These are phyloP conservation scores for Penicillium pancosmium DNA, from an alignment of 495 filamentous ascomycete genomes.

Conservation along the genomic window DNA sequence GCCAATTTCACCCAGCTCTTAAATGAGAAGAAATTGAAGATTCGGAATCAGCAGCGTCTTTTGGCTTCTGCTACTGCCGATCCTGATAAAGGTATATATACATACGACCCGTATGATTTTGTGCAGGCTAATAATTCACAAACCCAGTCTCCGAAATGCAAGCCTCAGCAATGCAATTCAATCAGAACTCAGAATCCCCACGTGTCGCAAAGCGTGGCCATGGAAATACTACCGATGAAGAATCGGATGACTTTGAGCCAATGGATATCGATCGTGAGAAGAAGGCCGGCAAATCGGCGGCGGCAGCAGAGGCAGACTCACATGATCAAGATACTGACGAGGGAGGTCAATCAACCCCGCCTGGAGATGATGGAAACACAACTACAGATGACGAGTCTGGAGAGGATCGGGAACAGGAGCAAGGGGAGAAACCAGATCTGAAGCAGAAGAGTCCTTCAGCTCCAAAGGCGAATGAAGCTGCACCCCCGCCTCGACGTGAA, in stretches of 20 bases:
- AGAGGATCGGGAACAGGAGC: neutral
- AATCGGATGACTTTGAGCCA: conserved; percentile 57
- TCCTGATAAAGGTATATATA: conserved; percentile 41
- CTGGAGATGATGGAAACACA: conserved; percentile 43
- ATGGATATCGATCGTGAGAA: conserved; percentile 58
- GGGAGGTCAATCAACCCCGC: conserved; percentile 39
- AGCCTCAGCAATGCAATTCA: conserved; percentile 16
- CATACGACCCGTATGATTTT: neutral
- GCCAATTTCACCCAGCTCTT: conserved; percentile 71
- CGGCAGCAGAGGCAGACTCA: neutral
- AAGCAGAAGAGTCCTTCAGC: conserved; percentile 11
- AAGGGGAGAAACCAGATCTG: neutral
- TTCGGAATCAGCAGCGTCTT: conserved; percentile 76
- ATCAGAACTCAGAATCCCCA: conserved; percentile 9
- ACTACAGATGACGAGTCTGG: conserved; percentile 38
- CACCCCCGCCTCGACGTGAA: conserved; percentile 37
- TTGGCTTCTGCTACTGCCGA: conserved; percentile 63
- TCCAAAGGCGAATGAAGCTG: conserved; percentile 18
- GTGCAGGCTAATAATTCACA: neutral
- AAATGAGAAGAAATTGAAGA: conserved; percentile 92
- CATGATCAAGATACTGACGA: conserved; percentile 43
- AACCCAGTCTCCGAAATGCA: conserved; percentile 34
- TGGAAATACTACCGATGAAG: conserved; percentile 33
- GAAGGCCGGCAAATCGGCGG: conserved; percentile 16
- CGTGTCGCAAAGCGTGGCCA: conserved; percentile 49